A percentile compares a stretch with the other conserved stretches of the same genome.
phyloP scores from a whole-genome alignment of 306 rosid genomes.

The Prunus kanzakura region DNA sequence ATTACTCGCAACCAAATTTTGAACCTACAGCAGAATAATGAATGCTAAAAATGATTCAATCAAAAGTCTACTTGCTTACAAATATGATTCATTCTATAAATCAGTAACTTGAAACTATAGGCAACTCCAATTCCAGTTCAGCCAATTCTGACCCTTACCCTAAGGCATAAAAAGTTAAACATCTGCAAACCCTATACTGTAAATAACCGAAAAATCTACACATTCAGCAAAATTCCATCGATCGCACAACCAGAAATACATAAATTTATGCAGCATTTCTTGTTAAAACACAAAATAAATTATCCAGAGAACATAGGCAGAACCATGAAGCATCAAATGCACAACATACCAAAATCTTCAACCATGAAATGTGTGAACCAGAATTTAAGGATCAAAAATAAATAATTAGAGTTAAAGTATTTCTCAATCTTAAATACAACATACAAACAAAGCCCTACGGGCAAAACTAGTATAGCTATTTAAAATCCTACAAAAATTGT shows the following conservation, averaged over 20 bases:
- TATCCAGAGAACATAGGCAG: neutral
- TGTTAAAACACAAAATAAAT: neutral
- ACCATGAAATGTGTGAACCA: neutral
- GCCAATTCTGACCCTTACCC: too few species aligned
- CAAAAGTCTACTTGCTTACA: too few species aligned
- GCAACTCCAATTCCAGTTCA: too few species aligned
- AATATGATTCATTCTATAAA: too few species aligned
- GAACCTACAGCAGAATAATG: too few species aligned
- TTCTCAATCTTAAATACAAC: constrained; percentile 23
- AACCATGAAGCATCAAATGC: neutral
- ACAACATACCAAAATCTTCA: neutral
- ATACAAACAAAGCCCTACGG: constrained; percentile 13
- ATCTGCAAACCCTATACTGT: too few species aligned
- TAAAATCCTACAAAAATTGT: constrained; percentile 28
- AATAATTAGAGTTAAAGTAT: constrained; percentile 3
- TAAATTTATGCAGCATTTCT: neutral
- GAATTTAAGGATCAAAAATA: constrained; percentile 3
- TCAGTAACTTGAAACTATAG: too few species aligned
- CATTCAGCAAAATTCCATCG: too few species aligned
- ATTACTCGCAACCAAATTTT: too few species aligned
- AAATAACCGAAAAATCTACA: too few species aligned
- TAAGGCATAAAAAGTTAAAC: too few species aligned
- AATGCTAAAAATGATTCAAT: too few species aligned
- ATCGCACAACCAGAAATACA: neutral
- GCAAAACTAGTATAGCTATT: constrained; percentile 19